Conservation (phyloP, 2,329 filamentous ascomycete species). For the Fusarium cicatricum region DNA sequence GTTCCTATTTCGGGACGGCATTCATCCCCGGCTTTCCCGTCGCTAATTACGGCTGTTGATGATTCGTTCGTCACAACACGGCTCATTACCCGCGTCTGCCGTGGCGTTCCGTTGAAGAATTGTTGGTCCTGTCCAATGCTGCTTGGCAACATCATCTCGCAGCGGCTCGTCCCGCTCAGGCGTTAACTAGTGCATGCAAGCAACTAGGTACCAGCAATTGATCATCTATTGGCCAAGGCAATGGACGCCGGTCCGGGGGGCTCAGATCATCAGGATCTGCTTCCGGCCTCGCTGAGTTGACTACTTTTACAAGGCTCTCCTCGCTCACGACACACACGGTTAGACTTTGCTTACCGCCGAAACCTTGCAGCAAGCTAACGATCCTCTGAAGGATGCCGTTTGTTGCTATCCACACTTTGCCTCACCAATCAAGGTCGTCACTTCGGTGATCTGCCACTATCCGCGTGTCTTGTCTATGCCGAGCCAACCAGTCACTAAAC, state of each 20-base stretch:
- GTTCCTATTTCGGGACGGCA: constrained; percentile 14
- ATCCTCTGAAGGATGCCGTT: neutral
- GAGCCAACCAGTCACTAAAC: neutral
- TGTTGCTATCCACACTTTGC: neutral
- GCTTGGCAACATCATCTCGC: constrained; percentile 5
- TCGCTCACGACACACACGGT: too few relatives aligned
- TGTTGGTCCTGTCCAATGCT: neutral
- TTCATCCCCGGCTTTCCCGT: constrained; percentile 3
- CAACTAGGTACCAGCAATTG: too few relatives aligned
- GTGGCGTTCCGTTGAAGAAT: neutral
- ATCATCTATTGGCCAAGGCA: too few relatives aligned
- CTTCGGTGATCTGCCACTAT: neutral
- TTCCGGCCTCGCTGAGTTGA: too few relatives aligned
- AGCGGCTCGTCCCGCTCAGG: constrained; percentile 13
- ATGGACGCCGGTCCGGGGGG: too few relatives aligned
- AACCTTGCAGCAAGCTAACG: neutral
- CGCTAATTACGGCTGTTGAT: constrained; percentile 3
- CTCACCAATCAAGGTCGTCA: neutral
- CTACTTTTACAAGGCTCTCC: too few relatives aligned
- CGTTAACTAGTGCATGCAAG: constrained; percentile 7
- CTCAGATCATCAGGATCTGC: too few relatives aligned
- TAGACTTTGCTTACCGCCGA: constrained; percentile 8
- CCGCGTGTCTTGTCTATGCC: neutral
- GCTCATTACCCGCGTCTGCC: constrained; percentile 12
- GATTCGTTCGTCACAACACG: constrained; percentile 11